Base-by-base conservation (phyloP, 2,329 filamentous ascomycete genomes). In the Boeremia exigua region DNA sequence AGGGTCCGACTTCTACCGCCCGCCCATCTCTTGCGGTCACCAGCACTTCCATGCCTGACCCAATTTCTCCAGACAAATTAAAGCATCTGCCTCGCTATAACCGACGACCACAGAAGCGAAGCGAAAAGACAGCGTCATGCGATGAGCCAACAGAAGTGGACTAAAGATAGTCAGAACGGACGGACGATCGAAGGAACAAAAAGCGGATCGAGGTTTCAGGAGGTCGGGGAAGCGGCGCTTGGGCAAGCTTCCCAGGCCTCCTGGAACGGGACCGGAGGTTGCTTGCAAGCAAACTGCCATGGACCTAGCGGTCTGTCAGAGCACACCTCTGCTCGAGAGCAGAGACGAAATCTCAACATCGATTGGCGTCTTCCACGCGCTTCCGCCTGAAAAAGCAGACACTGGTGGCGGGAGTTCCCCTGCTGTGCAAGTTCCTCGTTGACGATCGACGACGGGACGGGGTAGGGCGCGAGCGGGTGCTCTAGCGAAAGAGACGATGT, bases 1-100 rank as follows among this genome's bases (percentile, higher is more conserved):
- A 68, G 70, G 68, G 63, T 73, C 69, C 70, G 69, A 69, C 68
- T 71, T 72, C 66, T 69, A 60, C 66, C 67, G 61, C 68, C 69
- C 69, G 39, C 67, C 70, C 69, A 48, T 52, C 69, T 71, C 68
- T 70, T 71, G 64, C 65, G 59, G 61, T 62, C 66, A 58, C 59
- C 58, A 58, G 58, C 61, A 48, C 50, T 33, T 46, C 45, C 54
- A 48, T 34, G 53, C 56, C 60, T 58, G 64, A 67, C 56, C 62
- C 61, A 55, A 37, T 33, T 66, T 66, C 59, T 60, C 63, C 59
- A 61, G 60, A 60, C 59, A 63, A 39, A 32, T 54, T 56, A 25
- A 12, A 60, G 56, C 58, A 55, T 32, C 47, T 60, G 54, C 46
- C 57, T 56, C 52, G 54, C 60, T 60, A 34, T 19, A 19, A 36